Evolutionary conservation across 2,329 filamentous ascomycete species (phyloP).

Genomic region (Gnomoniopsis sp.): DNA sequence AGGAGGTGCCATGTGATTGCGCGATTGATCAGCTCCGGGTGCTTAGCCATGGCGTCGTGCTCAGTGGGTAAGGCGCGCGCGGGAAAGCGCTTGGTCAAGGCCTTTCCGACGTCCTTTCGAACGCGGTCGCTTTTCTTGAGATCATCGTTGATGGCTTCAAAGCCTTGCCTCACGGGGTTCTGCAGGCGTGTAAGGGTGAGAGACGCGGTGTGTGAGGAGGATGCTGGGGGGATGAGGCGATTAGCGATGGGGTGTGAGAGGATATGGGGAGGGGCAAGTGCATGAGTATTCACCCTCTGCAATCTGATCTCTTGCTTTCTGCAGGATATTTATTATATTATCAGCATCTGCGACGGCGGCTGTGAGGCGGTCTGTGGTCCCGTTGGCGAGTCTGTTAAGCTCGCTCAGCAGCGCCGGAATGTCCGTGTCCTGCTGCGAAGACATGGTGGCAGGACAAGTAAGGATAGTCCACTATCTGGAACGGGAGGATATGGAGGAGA

Average conservation of each 20-base stretch:
- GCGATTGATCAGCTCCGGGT: slow-evolving; percentile 78
- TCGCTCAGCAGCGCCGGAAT: slow-evolving; percentile 65
- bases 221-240: slow-evolving; percentile 23
- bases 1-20: slow-evolving; percentile 96
- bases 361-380: slow-evolving; percentile 62
- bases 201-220: slow-evolving; percentile 67
- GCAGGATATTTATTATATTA: slow-evolving; percentile 73
- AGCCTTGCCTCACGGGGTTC: slow-evolving; percentile 75
- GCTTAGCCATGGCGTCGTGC: slow-evolving; percentile 73
- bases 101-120: slow-evolving; percentile 79
- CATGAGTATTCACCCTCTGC: slow-evolving; percentile 53
- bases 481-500: background rate
- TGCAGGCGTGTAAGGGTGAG: slow-evolving; percentile 80
- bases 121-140: slow-evolving; percentile 80
- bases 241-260: slow-evolving; percentile 11
- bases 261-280: background rate
- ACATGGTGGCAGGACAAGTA: slow-evolving; percentile 23
- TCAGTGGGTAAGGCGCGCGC: slow-evolving; percentile 68
- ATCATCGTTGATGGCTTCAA: slow-evolving; percentile 76
- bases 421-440: slow-evolving; percentile 27
- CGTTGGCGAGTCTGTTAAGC: slow-evolving; percentile 61
- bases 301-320: slow-evolving; percentile 69
- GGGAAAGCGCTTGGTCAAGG: slow-evolving; percentile 65
- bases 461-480: too few relatives aligned
- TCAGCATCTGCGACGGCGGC: slow-evolving; percentile 78